phyloP scores from a whole-genome alignment of 805 yeast species.

The Candida verbasci region DNA sequence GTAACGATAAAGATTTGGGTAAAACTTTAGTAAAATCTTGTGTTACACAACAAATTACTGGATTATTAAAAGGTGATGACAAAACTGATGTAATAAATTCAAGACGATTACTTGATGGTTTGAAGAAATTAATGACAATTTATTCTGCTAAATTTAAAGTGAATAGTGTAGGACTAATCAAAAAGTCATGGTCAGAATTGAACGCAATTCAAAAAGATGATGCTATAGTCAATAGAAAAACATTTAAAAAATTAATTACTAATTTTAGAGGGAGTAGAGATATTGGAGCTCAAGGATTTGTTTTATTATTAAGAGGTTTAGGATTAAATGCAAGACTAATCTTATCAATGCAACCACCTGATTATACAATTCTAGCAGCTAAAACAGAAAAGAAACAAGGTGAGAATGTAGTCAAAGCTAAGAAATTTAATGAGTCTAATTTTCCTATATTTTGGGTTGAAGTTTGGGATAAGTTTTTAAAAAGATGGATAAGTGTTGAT shows the following conservation, averaged over 20 bases:
- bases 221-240: constrained; percentile 27
- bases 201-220: constrained; percentile 17
- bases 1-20: constrained; percentile 46
- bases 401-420: no score
- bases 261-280: constrained; percentile 68
- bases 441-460: constrained; percentile 91
- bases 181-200: constrained; percentile 33
- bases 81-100: constrained; percentile 41
- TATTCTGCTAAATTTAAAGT: constrained; percentile 59
- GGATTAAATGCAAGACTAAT: constrained; percentile 72
- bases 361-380: constrained; percentile 46
- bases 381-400: constrained; percentile 10
- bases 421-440: constrained; percentile 14
- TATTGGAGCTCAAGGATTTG: constrained; percentile 82
- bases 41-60: constrained; percentile 3
- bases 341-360: constrained; percentile 87
- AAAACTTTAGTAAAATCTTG: constrained; percentile 28
- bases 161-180: constrained; percentile 31
- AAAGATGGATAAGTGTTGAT: constrained; percentile 83
- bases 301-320: constrained; percentile 64
- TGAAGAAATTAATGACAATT: constrained; percentile 58
- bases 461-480: constrained; percentile 75
- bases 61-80: constrained; percentile 6
- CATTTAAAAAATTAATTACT: constrained; percentile 41
- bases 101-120: constrained; percentile 68